phyloP scores from a whole-genome alignment of 106 monocot genomes.

The Agapanthus africanus region DNA sequence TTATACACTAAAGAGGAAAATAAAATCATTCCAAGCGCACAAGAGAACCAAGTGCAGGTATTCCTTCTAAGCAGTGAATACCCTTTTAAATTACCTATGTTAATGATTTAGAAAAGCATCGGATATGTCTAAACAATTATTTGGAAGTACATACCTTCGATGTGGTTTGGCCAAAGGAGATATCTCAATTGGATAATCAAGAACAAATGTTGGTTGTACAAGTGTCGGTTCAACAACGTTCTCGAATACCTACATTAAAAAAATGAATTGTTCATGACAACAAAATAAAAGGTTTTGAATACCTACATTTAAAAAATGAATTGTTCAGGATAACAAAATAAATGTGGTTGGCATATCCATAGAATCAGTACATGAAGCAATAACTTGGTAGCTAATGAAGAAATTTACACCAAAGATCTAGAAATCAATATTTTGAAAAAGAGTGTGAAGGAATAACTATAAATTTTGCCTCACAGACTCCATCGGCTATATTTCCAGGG shows the following conservation, averaged over 20 bases:
- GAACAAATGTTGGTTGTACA: constrained; percentile 96
- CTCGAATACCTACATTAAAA: constrained; percentile 75
- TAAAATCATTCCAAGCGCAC: too few species aligned
- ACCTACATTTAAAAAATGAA: neutral
- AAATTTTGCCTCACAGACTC: too few species aligned
- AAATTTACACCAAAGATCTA: neutral
- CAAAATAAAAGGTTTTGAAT: neutral
- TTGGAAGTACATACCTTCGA: constrained; percentile 1
- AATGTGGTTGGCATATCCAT: neutral
- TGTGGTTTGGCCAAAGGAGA: constrained; percentile 14
- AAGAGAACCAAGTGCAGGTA: neutral
- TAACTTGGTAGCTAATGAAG: neutral
- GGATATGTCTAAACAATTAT: neutral
- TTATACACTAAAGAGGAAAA: too few species aligned
- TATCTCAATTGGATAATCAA: constrained; percentile 23
- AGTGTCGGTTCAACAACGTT: constrained; percentile 79
- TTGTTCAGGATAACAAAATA: neutral
- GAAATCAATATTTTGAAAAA: neutral
- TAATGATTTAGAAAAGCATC: neutral
- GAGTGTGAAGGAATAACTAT: too few species aligned
- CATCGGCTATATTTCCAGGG: too few species aligned
- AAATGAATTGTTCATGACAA: neutral
- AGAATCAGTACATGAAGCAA: neutral
- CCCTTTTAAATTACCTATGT: neutral
- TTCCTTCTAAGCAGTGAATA: neutral